Base-by-base conservation (phyloP, 2,329 filamentous ascomycete species). In the Hysterium pulicare region DNA sequence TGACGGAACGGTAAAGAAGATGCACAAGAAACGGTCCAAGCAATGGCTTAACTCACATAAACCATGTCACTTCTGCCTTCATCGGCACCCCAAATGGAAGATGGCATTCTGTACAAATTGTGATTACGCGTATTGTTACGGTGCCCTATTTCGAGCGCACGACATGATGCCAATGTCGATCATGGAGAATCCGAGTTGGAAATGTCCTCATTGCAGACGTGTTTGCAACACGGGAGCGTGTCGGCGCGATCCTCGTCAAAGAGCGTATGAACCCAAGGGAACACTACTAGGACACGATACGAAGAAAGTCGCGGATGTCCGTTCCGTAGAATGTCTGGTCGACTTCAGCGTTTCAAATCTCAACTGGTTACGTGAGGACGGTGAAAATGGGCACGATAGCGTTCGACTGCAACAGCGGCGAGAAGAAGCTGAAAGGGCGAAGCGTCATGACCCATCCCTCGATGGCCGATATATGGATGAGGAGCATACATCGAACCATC, bases 211-310 rank as follows among this genome's bases (percentile, higher is more conserved):
- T 58, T 98, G 93, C 62, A 74, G 79, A 17, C 82, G 83, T 15
- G 87, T 91, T 28, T 98, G 93, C 73, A 94, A 90, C 50, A 96
- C 90, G 56, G 87, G 83, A 10, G 73, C 75, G 33, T 98, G 93
- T 64, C 82, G 86, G 24, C 81, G 82, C 32, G 75, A 79, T 45
- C 71, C 74, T 7, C 81, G 78, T n/a, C 86, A 86, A 55, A 76
- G 75, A 4, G 87, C 90, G 0, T 95, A 95, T 58, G 81, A 86
- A 39, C 93, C 93, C 0, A 93, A 88, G 57, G 88, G 86, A 44
- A 95, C 90, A 1, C 74, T 91, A 1, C 78, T 97, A 2, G 93
- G 93, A 0, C 90, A 96, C 56, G 90, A 97, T 53, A 98, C 93
- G 0, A 86, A 83, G 41, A 85, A 86, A 24, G 83, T 97, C 37